phyloP scores from a whole-genome alignment of 139 green algal species.

The Asterochloris erici region DNA sequence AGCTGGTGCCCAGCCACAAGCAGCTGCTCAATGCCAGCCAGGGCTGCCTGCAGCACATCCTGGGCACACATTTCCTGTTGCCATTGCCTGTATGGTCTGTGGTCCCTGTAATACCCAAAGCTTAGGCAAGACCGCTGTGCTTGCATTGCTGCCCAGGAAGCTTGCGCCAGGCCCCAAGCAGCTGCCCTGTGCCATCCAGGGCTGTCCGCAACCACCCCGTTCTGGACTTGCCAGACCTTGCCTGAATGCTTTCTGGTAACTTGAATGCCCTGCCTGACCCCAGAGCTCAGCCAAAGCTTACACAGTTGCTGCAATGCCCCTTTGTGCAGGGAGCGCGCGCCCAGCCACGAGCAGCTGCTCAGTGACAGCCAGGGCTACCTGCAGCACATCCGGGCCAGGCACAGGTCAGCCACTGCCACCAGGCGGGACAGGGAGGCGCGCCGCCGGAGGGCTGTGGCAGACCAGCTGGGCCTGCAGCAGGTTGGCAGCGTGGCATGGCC shows the following conservation, averaged over 20 bases:
- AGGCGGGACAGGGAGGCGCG: slow-evolving; percentile 61
- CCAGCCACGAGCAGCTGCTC: slow-evolving; percentile 36
- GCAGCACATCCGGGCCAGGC: slow-evolving; percentile 39
- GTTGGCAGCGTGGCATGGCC: background rate
- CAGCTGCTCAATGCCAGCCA: background rate
- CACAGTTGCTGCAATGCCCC: too few species aligned
- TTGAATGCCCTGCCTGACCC: too few species aligned
- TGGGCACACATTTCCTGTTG: too few species aligned
- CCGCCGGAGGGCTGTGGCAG: slow-evolving; percentile 33
- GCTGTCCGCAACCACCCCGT: background rate
- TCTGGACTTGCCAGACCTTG: background rate
- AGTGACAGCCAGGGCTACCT: slow-evolving; percentile 51
- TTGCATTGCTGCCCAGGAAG: background rate
- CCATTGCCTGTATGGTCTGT: too few species aligned
- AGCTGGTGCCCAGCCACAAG: background rate
- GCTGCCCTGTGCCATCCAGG: background rate
- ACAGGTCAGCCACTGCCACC: slow-evolving; percentile 46
- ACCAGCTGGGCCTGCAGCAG: slow-evolving; percentile 12
- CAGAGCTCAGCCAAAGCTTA: too few species aligned
- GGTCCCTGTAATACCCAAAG: too few species aligned
- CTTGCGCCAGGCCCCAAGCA: background rate
- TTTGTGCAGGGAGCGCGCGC: slow-evolving; percentile 25
- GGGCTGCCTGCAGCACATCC: background rate
- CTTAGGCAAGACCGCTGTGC: too few species aligned
- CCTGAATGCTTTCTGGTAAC: too few species aligned